Percentiles rank a stretch among this genome's conserved stretches.
phyloP scores from a whole-genome alignment of 306 rosid genomes.

The Vicia villosa region DNA sequence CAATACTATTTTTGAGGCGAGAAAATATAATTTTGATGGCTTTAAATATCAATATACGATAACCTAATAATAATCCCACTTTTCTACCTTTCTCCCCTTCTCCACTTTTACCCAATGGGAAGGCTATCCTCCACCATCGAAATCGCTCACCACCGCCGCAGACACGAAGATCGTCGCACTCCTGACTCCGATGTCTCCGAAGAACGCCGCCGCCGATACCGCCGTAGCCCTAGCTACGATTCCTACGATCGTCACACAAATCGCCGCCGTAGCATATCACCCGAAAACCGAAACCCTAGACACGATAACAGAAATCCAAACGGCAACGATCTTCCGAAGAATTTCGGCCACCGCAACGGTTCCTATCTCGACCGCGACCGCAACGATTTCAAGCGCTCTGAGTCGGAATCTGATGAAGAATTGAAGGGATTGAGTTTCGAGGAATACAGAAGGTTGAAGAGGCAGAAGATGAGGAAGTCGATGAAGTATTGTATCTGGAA shows the following conservation, averaged over 20 bases:
- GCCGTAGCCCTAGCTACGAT: slow-evolving; percentile 83
- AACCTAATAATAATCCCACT: too few relatives aligned
- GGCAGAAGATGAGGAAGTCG: too few relatives aligned
- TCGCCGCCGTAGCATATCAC: slow-evolving; percentile 45
- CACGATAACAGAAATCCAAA: slow-evolving; percentile 25
- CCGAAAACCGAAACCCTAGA: slow-evolving; percentile 54
- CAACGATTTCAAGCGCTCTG: slow-evolving; percentile 47
- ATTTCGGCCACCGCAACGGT: slow-evolving; percentile 60
- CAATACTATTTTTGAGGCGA: too few relatives aligned
- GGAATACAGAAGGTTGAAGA: slow-evolving; percentile 74
- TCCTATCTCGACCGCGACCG: slow-evolving; percentile 52
- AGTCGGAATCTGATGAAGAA: slow-evolving; percentile 78
- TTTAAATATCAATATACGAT: too few relatives aligned
- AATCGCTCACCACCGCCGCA: slow-evolving; percentile 40
- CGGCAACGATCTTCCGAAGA: slow-evolving; percentile 54
- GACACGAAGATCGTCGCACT: slow-evolving; percentile 41
- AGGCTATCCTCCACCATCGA: slow-evolving; percentile 54
- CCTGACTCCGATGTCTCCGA: slow-evolving; percentile 52
- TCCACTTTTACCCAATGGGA: too few relatives aligned
- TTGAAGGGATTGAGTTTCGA: slow-evolving; percentile 69
- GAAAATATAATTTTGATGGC: too few relatives aligned
- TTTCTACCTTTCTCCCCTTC: too few relatives aligned
- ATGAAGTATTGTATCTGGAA: slow-evolving; percentile 96
- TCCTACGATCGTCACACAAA: slow-evolving; percentile 40
- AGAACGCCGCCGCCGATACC: slow-evolving; percentile 40